Evolutionary conservation across 805 yeast genomes (phyloP), one percentile per base, ranked within the genome.

Genomic region (Candida glaebosa): DNA sequence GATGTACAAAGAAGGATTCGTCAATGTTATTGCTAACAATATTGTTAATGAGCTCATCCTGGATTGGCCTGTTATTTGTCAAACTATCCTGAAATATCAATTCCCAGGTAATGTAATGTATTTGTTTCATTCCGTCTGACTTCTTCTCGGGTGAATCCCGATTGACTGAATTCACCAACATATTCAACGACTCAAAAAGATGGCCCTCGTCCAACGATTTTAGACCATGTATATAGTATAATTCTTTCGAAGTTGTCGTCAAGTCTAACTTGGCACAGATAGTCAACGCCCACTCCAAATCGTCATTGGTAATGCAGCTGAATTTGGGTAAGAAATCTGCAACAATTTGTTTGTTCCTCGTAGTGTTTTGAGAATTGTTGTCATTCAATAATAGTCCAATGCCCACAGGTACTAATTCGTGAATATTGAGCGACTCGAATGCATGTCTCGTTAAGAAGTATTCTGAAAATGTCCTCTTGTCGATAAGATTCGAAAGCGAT

Each of bases 231-330:
- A 61, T 63, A 42, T 73, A 70, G 57, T 75, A 82, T 3, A 85
- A 65, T 24, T 71, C 66, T 43, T 71, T 71, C 0, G 85, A 79
- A 9, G 85, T 79, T 5, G 71, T 62, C n/a, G 79, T 69, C 32
- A 84, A 57, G 50, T 75, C 77, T 56, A 84, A 67, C 50, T 81
- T 74, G 9, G 89, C 85, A 63, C 91, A 84, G 4, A 85, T 67
- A 2, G 87, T 76, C 39, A 85, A 63, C 34, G 82, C 76, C 91
- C 91, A 85, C 58, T 85, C 93, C 46, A 83, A 70, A 55, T 85
- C 95, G 56, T 84, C 90, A 53, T 81, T 83, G 6, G 82, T 81
- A 40, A 73, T 63, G 52, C 80, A 81, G 34, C 80, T 69, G 54
- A 69, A 84, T 17, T 71, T 72, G 4, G 87, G 87, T 26, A 85